Evolutionary conservation across 306 rosid species (phyloP), one percentile per base, ranked within the genome.

Genomic region (Cucurbita maxima): DNA sequence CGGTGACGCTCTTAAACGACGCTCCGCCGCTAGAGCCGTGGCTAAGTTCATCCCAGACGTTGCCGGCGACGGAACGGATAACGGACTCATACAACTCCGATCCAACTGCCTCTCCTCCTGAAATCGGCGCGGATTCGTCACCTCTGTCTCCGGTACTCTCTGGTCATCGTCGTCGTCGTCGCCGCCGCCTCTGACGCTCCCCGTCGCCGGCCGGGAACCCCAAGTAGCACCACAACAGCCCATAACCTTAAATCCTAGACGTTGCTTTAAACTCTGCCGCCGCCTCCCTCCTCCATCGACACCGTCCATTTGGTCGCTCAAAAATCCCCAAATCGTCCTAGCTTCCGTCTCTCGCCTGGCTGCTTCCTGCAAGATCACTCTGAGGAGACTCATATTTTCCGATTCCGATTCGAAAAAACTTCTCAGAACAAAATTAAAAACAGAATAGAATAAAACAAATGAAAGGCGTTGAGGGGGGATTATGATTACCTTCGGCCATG

Each of bases 151-250:
- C 36, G 38, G 72, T 44, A 61, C 61, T 37, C 56, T 64, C 12
- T 58, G 70, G 4, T 76, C 83, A 19, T 44, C 74, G 7, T 77
- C 81, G 10, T 81, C 54, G 34, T 30, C 25, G 25, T 25, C 25
- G 22, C 77, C 80, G 5, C 54, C 84, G 1, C 72, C 86, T 22
- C 80, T 58, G 10, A 51, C 77, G 74, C 77, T 67, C 0, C 66
- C 64, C 12, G 77, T 12, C 6, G 79, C 40, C 8, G 86, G 82
- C 11, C 94, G 76, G 76, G 83, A 81, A 47, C 82, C 87, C 96
- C 98, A 90, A 43, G 86, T 61, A 75, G 92, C 88, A 3, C 97
- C 99, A 59, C 97, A 94, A 61, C 97, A 94, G 3, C 95, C 88
- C 6, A 94, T 87, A 50, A 89, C 86, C 61, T 75, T 80, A 70